A percentile compares a stretch with the other conserved stretches of the same genome.
phyloP scores from a whole-genome alignment of 179 eudicot species.

The Beta macrorhiza region DNA sequence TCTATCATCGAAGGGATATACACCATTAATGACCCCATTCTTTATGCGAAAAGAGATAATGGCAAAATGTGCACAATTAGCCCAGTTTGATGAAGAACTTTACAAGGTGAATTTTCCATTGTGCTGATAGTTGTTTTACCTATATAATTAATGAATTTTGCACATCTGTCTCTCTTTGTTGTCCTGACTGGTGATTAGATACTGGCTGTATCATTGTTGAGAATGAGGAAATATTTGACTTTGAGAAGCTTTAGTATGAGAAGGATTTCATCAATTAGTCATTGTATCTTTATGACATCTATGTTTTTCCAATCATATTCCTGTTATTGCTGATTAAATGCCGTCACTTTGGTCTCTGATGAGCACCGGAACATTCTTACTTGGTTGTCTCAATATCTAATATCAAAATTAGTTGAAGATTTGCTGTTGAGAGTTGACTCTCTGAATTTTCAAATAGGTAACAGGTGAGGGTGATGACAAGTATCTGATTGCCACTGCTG shows the following conservation, averaged over 20 bases:
- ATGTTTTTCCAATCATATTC: background rate
- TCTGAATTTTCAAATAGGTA: constrained; percentile 41
- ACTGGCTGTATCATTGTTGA: background rate
- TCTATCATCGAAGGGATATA: constrained; percentile 54
- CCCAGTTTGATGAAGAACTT: constrained; percentile 95
- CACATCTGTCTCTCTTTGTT: background rate
- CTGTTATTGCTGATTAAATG: background rate
- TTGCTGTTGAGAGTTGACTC: constrained; percentile 3
- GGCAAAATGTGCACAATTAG: constrained; percentile 94
- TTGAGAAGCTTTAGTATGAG: background rate
- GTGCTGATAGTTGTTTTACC: background rate
- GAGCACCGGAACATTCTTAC: background rate
- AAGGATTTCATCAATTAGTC: background rate
- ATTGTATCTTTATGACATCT: background rate
- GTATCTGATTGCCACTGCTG: constrained; percentile 93
- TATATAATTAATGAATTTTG: background rate
- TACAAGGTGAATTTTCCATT: constrained; percentile 55
- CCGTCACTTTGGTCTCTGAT: background rate
- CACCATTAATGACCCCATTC: constrained; percentile 78
- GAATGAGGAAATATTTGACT: background rate
- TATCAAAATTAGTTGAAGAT: background rate
- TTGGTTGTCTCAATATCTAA: background rate
- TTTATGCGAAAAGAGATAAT: constrained; percentile 91
- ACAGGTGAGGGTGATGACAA: constrained; percentile 95
- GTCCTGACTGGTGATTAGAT: background rate